A percentile compares a stretch with the other conserved stretches of the same genome.
Conservation (phyloP, 495 filamentous ascomycete species). For the Aspergillus diversus region DNA sequence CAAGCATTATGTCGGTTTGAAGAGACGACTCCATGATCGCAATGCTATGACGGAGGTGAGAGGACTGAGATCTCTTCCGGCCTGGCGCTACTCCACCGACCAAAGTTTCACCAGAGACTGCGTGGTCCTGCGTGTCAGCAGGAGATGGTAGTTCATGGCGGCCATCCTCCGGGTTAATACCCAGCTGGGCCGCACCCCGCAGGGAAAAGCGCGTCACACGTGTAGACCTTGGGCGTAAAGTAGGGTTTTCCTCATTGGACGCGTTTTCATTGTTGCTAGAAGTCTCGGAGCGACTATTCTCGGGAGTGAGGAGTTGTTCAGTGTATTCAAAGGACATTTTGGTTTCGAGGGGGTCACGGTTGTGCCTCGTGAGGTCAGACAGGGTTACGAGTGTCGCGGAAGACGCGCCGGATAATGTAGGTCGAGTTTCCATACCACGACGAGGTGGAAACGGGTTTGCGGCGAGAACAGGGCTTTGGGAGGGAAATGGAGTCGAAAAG, state of each 20-base stretch:
- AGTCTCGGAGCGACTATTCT: constrained; percentile 54
- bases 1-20: constrained; percentile 39
- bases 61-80: constrained; percentile 38
- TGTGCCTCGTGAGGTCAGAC: constrained; percentile 35
- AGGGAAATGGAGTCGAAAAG: background rate
- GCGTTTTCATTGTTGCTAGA: constrained; percentile 54
- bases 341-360: constrained; percentile 36
- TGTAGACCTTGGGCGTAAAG: constrained; percentile 44
- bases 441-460: constrained; percentile 7
- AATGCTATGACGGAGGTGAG: constrained; percentile 46
- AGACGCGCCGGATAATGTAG: constrained; percentile 30
- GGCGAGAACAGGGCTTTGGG: background rate
- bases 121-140: constrained; percentile 33
- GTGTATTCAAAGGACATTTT: constrained; percentile 47
- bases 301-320: constrained; percentile 51
- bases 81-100: constrained; percentile 35
- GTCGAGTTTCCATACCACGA: constrained; percentile 23
- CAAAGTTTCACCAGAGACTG: constrained; percentile 47
- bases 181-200: constrained; percentile 34
- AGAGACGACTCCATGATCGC: constrained; percentile 49
- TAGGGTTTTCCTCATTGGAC: constrained; percentile 45
- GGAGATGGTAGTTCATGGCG: constrained; percentile 21
- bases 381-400: constrained; percentile 41
- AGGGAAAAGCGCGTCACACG: constrained; percentile 49
- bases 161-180: constrained; percentile 21